Evolutionary conservation across 352 stramenopile genomes (phyloP), one percentile per base, ranked within the genome.

Genomic region (Pythium chondricola): DNA sequence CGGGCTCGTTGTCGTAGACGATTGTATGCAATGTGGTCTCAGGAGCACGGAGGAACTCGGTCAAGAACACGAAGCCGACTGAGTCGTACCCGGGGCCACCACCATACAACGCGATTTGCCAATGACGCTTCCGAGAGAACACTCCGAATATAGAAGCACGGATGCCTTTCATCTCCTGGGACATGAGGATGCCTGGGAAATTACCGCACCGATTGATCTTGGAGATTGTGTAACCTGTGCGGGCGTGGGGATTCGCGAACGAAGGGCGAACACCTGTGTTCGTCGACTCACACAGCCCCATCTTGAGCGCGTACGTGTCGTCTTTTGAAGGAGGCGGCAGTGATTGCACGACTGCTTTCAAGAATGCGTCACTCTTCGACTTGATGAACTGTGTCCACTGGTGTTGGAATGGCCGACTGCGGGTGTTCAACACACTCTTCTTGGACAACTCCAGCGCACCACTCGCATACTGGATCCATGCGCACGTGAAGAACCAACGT

Each of bases 131-230:
- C 16, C 5, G 31, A 2, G 39, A 16, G 18, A 21, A 22, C 11
- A 4, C 11, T 16, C 63, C 48, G 62, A 87, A 87, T 4, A 87
- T 43, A 48, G 73, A 33, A 2, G 71, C 75, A n/a, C 76, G 67
- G 32, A 88, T 7, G 17, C 65, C 58, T 27, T 54, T 61, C 37
- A 88, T 67, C 40, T 78, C 61, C 38, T 65, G 47, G 8, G 71
- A 76, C 17, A 88, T 48, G 16, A 88, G 58, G 31, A 85, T 39
- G 43, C 66, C 75, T 8, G 76, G 73, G 45, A 88, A 57, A 22
- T 88, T 88, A 22, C 69, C 61, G n/a, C 71, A 83, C 18, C 76
- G 73, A 26, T 88, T 85, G 52, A 88, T 80, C 48, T 88, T 88
- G 48, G 61, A 58, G 35, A 69, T 53, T 17, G 78, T 81, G 61